phyloP scores from a whole-genome alignment of 2,329 filamentous ascomycete species.

The Pseudocercospora pini-densiflorae region DNA sequence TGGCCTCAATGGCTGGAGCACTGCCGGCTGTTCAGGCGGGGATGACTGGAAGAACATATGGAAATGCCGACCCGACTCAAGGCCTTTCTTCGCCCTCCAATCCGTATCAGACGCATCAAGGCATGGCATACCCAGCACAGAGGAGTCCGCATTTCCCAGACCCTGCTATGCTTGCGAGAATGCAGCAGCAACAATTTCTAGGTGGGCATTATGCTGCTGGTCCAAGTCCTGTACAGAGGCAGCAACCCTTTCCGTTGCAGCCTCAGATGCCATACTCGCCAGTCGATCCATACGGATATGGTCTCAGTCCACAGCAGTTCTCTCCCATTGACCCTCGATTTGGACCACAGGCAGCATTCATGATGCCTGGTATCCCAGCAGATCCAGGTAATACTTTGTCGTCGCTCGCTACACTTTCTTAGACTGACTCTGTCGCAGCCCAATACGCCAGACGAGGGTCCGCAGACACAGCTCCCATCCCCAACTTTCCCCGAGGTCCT shows the following conservation, averaged over 20 bases:
- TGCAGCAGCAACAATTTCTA: constrained; percentile 31
- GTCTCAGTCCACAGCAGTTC: constrained; percentile 27
- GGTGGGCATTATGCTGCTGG: constrained; percentile 26
- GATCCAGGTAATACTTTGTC: constrained; percentile 22
- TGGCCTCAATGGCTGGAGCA: constrained; percentile 25
- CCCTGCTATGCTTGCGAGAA: constrained; percentile 25
- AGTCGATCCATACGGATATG: constrained; percentile 34
- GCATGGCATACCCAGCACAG: constrained; percentile 29
- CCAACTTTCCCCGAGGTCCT: constrained; percentile 60
- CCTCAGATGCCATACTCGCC: constrained; percentile 29
- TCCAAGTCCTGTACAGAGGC: constrained; percentile 23
- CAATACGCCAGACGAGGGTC: constrained; percentile 30
- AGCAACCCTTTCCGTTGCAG: constrained; percentile 27
- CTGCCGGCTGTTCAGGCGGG: constrained; percentile 23
- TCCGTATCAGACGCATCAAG: constrained; percentile 12
- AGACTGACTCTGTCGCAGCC: constrained; percentile 20
- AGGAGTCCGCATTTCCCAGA: constrained; percentile 28
- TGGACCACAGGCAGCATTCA: constrained; percentile 22
- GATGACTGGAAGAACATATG: constrained; percentile 23
- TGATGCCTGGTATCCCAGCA: constrained; percentile 25
- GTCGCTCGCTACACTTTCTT: not conserved
- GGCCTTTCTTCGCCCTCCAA: constrained; percentile 15
- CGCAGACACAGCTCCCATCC: constrained; percentile 34
- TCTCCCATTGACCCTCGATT: constrained; percentile 33
- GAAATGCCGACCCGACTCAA: constrained; percentile 19